Percentiles rank a stretch among this genome's conserved stretches.
phyloP scores from a whole-genome alignment of 1,284 basidiomycete genomes.

The Vanrija pseudolonga region DNA sequence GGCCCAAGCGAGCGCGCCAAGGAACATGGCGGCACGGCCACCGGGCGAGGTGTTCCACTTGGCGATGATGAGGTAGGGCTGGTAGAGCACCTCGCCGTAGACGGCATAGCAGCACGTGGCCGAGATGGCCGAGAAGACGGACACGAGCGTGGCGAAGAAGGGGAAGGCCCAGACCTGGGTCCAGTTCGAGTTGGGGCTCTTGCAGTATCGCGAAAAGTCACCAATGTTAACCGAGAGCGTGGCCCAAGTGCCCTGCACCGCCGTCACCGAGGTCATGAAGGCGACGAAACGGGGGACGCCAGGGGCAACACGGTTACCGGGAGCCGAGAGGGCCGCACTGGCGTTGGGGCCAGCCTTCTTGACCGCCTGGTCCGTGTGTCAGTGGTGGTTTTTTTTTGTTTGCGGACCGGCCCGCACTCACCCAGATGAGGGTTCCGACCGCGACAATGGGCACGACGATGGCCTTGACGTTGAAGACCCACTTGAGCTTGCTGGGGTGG shows the following conservation, averaged over 20 bases:
- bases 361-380: conserved; percentile 29
- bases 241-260: conserved; percentile 13
- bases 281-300: conserved; percentile 11
- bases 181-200: conserved; percentile 5
- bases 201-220: conserved; percentile 21
- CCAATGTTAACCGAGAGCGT: conserved; percentile 16
- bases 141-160: conserved; percentile 17
- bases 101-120: conserved; percentile 30
- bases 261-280: conserved; percentile 17
- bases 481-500: conserved; percentile 66
- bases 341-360: conserved; percentile 31
- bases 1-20: conserved; percentile 64
- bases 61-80: conserved; percentile 29
- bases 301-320: conserved; percentile 1
- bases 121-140: conserved; percentile 45
- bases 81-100: conserved; percentile 54
- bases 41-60: conserved; percentile 14
- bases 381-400: conserved; percentile 54
- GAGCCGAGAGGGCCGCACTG: conserved; percentile 41
- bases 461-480: conserved; percentile 65
- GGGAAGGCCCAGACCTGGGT: conserved; percentile 15
- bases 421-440: conserved; percentile 67
- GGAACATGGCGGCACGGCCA: conserved; percentile 64
- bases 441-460: conserved; percentile 61
- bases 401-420: conserved; percentile 20